Evolutionary conservation across 1,139 yeast genomes (phyloP).

Genomic region (Entelexis sorbosivorans): DNA sequence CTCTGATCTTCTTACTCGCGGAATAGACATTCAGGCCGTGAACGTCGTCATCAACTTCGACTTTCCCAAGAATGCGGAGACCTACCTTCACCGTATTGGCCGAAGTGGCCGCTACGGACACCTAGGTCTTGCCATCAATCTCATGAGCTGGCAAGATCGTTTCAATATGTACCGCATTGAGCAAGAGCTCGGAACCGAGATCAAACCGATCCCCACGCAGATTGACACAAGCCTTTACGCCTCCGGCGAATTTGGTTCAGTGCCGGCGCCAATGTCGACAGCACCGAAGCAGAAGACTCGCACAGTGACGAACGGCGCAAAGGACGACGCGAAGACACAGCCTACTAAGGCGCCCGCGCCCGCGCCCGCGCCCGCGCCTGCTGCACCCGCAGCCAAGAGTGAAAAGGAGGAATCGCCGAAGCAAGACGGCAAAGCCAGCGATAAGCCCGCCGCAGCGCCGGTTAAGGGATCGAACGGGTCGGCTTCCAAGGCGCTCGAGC

Average conservation of each 20-base stretch:
- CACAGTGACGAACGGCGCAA: not conserved
- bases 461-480: not conserved
- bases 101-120: constrained; percentile 99
- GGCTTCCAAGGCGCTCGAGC: not conserved
- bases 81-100: constrained; percentile 96
- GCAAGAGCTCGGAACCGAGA: constrained; percentile 95
- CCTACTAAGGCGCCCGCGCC: not conserved
- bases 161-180: constrained; percentile 88
- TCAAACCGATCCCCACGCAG: constrained; percentile 85
- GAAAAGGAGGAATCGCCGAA: not conserved
- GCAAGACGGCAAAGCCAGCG: not conserved
- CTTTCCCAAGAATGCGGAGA: constrained; percentile 96
- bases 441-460: not conserved
- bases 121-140: constrained; percentile 91
- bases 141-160: constrained; percentile 94
- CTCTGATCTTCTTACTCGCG: constrained; percentile 92
- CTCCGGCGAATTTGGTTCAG: constrained; percentile 36
- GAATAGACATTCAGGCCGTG: constrained; percentile 98
- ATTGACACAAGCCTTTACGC: constrained; percentile 85
- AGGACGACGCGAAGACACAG: not conserved
- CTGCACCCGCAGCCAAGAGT: not conserved
- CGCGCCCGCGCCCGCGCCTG: too few species aligned
- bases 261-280: constrained; percentile 17
- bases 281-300: constrained; percentile 1
- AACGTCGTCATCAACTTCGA: constrained; percentile 96